A percentile compares a stretch with the other conserved stretches of the same genome.
phyloP scores from a whole-genome alignment of 768 basidiomycete species.

The Phlegmacium glaucopus region DNA sequence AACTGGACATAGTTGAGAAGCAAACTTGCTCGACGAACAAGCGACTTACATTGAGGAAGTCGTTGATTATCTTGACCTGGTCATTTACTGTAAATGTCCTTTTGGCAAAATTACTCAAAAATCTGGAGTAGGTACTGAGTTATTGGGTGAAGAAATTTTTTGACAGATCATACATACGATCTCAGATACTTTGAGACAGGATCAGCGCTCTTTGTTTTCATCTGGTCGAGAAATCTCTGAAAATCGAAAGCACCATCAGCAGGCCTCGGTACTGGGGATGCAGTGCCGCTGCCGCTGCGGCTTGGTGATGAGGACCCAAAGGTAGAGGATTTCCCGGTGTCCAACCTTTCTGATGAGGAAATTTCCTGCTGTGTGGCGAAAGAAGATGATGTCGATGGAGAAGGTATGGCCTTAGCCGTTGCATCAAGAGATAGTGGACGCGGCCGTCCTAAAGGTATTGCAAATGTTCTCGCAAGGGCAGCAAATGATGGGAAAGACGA shows the following conservation, averaged over 20 bases:
- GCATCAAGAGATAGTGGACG: slow-evolving; percentile 61
- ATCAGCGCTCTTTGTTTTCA: slow-evolving; percentile 84
- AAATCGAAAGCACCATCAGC: slow-evolving; percentile 76
- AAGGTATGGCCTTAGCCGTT: slow-evolving; percentile 50
- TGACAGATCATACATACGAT: slow-evolving; percentile 60
- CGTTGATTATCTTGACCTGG: slow-evolving; percentile 93
- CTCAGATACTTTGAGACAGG: slow-evolving; percentile 93
- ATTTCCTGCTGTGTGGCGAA: slow-evolving; percentile 48
- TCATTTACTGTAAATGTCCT: slow-evolving; percentile 89
- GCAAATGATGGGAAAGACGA: slow-evolving; percentile 62
- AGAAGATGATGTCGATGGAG: slow-evolving; percentile 52
- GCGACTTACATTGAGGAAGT: slow-evolving; percentile 75
- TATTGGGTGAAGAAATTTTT: neutral
- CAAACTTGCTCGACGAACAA: slow-evolving; percentile 5
- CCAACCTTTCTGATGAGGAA: slow-evolving; percentile 7
- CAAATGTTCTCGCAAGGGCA: slow-evolving; percentile 62
- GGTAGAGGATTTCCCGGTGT: slow-evolving; percentile 15
- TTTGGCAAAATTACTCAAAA: slow-evolving; percentile 91
- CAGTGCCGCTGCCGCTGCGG: slow-evolving; percentile 20
- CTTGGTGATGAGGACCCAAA: slow-evolving; percentile 25
- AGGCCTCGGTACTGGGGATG: slow-evolving; percentile 28
- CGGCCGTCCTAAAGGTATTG: slow-evolving; percentile 40
- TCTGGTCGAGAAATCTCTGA: slow-evolving; percentile 92
- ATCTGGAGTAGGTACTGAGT: slow-evolving; percentile 44
- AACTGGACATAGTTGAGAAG: slow-evolving; percentile 49